These are phyloP conservation scores for Crucibulum laeve DNA, from an alignment of 768 basidiomycete genomes.

Conservation along the genomic window DNA sequence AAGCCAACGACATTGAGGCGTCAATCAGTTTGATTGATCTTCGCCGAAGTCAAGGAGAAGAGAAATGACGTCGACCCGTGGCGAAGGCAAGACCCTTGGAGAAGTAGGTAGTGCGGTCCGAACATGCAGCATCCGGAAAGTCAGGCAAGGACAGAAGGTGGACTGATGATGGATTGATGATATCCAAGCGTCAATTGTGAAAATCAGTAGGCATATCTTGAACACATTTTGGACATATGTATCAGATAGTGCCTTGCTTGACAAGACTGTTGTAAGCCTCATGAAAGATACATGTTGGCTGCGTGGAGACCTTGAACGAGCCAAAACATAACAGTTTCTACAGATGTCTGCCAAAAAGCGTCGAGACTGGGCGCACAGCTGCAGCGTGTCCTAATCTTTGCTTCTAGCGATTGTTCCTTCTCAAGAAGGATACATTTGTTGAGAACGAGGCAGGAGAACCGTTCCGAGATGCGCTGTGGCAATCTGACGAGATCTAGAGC, in stretches of 20 bases:
- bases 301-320: too few relatives aligned
- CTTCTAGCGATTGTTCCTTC: background rate
- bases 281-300: too few relatives aligned
- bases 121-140: background rate
- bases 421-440: conserved; percentile 2
- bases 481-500: background rate
- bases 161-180: too few relatives aligned
- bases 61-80: background rate
- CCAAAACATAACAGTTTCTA: too few relatives aligned
- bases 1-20: background rate
- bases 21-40: background rate
- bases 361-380: background rate
- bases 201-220: too few relatives aligned
- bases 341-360: too few relatives aligned
- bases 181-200: too few relatives aligned
- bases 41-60: background rate
- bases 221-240: too few relatives aligned
- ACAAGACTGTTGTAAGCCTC: too few relatives aligned
- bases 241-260: too few relatives aligned
- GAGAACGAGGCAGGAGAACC: background rate
- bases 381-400: background rate
- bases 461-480: background rate
- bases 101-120: background rate
- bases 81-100: too few relatives aligned
- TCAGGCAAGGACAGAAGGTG: too few relatives aligned